Evolutionary conservation across 78 protist genomes (phyloP).

Genomic region (Cavenderia fasciculata): DNA sequence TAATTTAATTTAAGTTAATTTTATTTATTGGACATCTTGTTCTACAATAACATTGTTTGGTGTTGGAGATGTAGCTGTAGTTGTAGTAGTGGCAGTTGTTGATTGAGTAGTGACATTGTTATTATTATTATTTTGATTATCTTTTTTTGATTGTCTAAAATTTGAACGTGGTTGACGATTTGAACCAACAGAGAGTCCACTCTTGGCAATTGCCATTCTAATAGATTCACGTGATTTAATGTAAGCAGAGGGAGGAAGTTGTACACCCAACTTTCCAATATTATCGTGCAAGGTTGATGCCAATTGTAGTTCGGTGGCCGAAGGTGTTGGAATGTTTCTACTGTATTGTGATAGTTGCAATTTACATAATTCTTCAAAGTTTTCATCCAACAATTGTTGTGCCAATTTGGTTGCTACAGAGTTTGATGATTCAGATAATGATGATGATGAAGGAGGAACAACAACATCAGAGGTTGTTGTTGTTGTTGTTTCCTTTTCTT

Average conservation of each 20-base stretch:
- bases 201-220: conserved; percentile 6
- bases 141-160: background rate
- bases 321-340: background rate
- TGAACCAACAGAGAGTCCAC: conserved; percentile 39
- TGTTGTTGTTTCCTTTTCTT: background rate
- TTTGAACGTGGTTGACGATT: conserved; percentile 42
- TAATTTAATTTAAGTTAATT: too few species aligned
- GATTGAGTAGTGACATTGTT: background rate
- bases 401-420: background rate
- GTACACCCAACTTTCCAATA: conserved; percentile 28
- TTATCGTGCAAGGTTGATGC: background rate
- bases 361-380: conserved; percentile 23
- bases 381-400: conserved; percentile 25
- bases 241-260: conserved; percentile 50
- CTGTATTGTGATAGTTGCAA: conserved; percentile 35
- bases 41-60: background rate
- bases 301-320: background rate
- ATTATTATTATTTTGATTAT: background rate
- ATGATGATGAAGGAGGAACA: background rate
- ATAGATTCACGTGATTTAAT: conserved; percentile 39
- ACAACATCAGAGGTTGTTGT: background rate
- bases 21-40: background rate
- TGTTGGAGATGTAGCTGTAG: background rate
- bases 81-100: background rate
- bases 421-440: background rate